phyloP scores from a whole-genome alignment of 805 yeast genomes.

The Brettanomyces naardenensis region DNA sequence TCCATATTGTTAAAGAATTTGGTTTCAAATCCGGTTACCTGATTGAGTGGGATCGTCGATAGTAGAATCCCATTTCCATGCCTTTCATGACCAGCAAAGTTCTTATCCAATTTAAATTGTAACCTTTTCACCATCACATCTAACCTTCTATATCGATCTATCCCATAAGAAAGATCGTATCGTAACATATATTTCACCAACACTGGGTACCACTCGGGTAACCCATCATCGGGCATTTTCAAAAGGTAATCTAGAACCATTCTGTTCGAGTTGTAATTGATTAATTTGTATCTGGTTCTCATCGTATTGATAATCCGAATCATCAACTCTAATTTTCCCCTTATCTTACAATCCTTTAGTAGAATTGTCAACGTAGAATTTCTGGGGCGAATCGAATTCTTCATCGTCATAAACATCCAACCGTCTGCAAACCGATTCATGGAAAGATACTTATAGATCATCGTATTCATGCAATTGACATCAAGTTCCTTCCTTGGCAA shows the following conservation, averaged over 20 bases:
- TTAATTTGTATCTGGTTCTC: slow-evolving; percentile 5
- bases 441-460: slow-evolving; percentile 12
- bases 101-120: slow-evolving; percentile 8
- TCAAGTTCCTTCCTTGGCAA: slow-evolving; percentile 8
- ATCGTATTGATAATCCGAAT: slow-evolving; percentile 13
- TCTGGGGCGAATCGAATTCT: slow-evolving; percentile 7
- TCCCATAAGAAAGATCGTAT: slow-evolving; percentile 11
- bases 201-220: slow-evolving; percentile 12
- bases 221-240: slow-evolving; percentile 2
- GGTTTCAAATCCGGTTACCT: slow-evolving; percentile 4
- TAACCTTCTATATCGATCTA: slow-evolving; percentile 12
- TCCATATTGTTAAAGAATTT: slow-evolving; percentile 4
- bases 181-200: slow-evolving; percentile 13
- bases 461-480: slow-evolving; percentile 15
- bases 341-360: slow-evolving; percentile 10
- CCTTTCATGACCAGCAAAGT: slow-evolving; percentile 3
- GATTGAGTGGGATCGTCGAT: not conserved
- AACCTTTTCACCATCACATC: slow-evolving; percentile 14
- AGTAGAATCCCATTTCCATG: not conserved
- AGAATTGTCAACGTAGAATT: slow-evolving; percentile 17
- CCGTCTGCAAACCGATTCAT: slow-evolving; percentile 10
- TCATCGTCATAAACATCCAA: slow-evolving; percentile 14
- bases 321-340: slow-evolving; percentile 10
- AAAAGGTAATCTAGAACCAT: slow-evolving; percentile 11
- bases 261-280: slow-evolving; percentile 12